Base-by-base conservation (phyloP, 2,329 filamentous ascomycete species). In the Akanthomyces lecanii region DNA sequence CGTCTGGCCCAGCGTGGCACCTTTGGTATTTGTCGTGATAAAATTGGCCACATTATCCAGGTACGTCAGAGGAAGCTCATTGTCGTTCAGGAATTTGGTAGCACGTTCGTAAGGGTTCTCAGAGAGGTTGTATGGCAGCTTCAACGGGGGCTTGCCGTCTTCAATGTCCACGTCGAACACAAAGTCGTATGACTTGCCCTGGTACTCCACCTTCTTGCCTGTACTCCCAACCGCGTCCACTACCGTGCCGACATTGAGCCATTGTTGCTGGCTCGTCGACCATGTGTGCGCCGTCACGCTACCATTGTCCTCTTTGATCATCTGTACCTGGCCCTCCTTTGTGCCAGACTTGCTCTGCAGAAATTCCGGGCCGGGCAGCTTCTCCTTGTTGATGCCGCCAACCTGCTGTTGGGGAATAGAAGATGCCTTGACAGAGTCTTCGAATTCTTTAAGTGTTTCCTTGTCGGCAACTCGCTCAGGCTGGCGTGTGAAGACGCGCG, bases 151-250 rank as follows among this genome's bases (percentile, higher is more conserved):
- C 71, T 96, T 94, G 59, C 92, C 94, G 70, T 97, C 94, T 73
- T 97, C 91, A 66, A 97, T 96, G 69, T 97, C 93, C 30, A 97
- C 93, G 71, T 97, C 93, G 68, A 98, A 98, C 10, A 99, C 93
- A 70, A 89, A 97, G 72, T 99, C 95, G 73, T 96, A 99, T 65
- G 94, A 90, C 72, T 96, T 86, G 38, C 94, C 94, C 1, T 90
- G 81, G 72, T 94, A 89, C 63, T 88, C 82, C 8, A 86, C 85
- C 76, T 93, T 92, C 64, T 86, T 86, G 12, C 91, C 90, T 67
- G 87, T 91, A 72, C 92, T 96, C 44, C 89, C 92, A 5, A 89
- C 90, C 4, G 92, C 86, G 69, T 96, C 92, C 12, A 98, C 95
- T 0, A 99, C 93, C 0, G 92, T 96, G n/a, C 95, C 95, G 10